Evolutionary conservation across 495 filamentous ascomycete genomes (phyloP).

Genomic region (Talaromyces thailandensis): DNA sequence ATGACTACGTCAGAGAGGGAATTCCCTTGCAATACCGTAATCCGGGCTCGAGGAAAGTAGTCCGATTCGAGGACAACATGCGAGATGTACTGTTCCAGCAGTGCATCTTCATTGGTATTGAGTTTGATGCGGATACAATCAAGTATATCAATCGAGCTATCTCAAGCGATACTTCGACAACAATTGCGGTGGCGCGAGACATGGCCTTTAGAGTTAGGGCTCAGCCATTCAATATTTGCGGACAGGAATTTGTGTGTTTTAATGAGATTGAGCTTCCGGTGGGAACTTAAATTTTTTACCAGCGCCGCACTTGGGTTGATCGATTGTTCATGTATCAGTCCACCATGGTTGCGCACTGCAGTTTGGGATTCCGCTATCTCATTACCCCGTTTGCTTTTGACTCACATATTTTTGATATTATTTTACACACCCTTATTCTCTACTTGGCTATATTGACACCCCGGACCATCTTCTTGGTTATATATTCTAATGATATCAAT

Average conservation of each 20-base stretch:
- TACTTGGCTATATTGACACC: neutral
- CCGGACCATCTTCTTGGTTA: neutral
- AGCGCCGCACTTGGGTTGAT: neutral
- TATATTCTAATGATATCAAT: neutral
- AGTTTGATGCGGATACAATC: neutral
- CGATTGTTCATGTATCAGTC: neutral
- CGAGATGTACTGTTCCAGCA: neutral
- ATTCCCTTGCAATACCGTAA: neutral
- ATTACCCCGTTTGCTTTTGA: neutral
- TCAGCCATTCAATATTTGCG: neutral
- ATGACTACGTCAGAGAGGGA: neutral
- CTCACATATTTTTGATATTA: neutral
- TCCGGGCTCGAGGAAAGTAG: neutral
- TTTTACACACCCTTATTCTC: neutral
- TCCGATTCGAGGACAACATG: neutral
- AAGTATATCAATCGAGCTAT: neutral
- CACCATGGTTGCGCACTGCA: neutral
- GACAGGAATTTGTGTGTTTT: neutral
- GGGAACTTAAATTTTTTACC: neutral
- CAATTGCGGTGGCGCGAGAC: neutral
- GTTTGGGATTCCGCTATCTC: neutral
- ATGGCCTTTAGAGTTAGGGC: neutral
- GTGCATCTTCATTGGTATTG: neutral
- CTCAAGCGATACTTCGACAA: neutral
- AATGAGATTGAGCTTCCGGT: neutral